Conservation (phyloP, 164 flowering plant genomes). For the Sextonia rubra region DNA sequence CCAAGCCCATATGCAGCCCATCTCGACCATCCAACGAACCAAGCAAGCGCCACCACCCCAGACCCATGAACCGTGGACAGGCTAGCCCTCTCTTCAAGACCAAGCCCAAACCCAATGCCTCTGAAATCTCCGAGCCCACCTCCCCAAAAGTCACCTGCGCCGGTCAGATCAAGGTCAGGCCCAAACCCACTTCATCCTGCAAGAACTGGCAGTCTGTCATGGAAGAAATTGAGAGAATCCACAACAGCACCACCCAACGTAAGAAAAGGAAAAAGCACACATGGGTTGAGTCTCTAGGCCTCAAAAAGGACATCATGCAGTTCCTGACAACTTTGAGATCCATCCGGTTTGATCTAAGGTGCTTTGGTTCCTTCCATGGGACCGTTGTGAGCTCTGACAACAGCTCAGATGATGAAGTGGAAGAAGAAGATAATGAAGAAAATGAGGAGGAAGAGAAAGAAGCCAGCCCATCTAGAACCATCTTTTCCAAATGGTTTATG, state of each 20-base stretch:
- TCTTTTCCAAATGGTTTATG: slow-evolving; percentile 88
- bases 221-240: slow-evolving; percentile 90
- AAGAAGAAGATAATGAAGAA: slow-evolving; percentile 24
- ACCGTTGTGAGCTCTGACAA: slow-evolving; percentile 17
- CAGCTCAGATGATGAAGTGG: slow-evolving; percentile 48
- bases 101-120: slow-evolving; percentile 36
- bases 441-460: slow-evolving; percentile 23
- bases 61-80: slow-evolving; percentile 22
- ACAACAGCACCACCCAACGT: slow-evolving; percentile 22
- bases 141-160: slow-evolving; percentile 95
- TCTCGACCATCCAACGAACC: slow-evolving; percentile 38
- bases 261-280: slow-evolving; percentile 34
- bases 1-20: slow-evolving; percentile 83
- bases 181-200: slow-evolving; percentile 38
- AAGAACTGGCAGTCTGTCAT: slow-evolving; percentile 91
- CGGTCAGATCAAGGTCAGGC: slow-evolving; percentile 80
- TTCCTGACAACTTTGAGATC: slow-evolving; percentile 62
- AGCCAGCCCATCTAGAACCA: slow-evolving; percentile 32
- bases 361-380: slow-evolving; percentile 62
- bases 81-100: slow-evolving; percentile 61
- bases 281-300: slow-evolving; percentile 60
- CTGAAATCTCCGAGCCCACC: slow-evolving; percentile 65
- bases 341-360: slow-evolving; percentile 62
- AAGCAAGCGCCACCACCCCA: slow-evolving; percentile 36
- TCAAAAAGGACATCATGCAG: slow-evolving; percentile 79